Evolutionary conservation across 2,329 filamentous ascomycete species (phyloP), one percentile per base, ranked within the genome.

Genomic region (Rhynchosporium secalis): DNA sequence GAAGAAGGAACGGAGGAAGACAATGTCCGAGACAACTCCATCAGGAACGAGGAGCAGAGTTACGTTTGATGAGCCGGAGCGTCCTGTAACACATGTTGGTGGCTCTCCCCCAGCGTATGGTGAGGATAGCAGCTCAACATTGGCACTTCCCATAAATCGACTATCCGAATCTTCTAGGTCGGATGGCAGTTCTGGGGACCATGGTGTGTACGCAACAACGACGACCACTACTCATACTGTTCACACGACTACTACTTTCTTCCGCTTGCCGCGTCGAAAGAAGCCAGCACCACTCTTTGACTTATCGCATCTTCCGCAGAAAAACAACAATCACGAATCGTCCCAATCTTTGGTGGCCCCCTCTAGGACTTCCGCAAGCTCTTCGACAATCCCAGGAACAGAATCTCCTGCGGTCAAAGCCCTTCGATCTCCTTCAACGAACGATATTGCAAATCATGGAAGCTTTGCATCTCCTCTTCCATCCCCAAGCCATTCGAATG

Each of bases 111-210:
- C 85, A 60, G 80, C 84, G 33, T 87, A 87, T 62, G 81, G 82
- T 51, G 85, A 88, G 65, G 86, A 89, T 65, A 78, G 80, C 31
- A 81, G 80, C 62, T 84, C 86, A 13, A 80, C 85, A 2, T 78
- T 91, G 63, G 85, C 86, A 7, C 80, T 89, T 26, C 85, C 87
- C 10, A 78, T 85, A 36, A 83, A 84, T 66, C 81, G 91, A 46
- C 78, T 89, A 33, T 95, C 91, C 4, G 94, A 97, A 72, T 97
- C 94, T 1, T 96, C 92, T 2, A 85, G 90, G 68, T 97, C 94
- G 33, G 93, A 97, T 75, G 90, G 85, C 49, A 96, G 91, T 76
- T 90, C 88, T 15, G 86, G 82, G 47, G 88, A 93, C 70, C 83
- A 83, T 68, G 79, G 80, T 46, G 78, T 85, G 56, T 84, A 84